phyloP scores from a whole-genome alignment of 2,329 filamentous ascomycete species.

The Neofusicoccum kwambonambiense region DNA sequence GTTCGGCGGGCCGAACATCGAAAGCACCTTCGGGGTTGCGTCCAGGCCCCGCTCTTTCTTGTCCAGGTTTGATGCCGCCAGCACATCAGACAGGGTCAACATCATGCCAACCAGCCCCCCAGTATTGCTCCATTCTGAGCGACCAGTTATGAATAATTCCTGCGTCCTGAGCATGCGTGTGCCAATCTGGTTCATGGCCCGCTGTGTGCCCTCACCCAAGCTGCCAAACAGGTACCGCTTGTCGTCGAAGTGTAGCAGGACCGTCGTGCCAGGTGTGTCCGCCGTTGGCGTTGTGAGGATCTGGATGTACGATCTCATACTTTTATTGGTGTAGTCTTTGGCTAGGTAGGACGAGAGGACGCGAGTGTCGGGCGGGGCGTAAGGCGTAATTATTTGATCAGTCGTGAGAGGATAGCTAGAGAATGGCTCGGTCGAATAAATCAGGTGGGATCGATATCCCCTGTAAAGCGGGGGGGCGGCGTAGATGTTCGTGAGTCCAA shows the following conservation, averaged over 20 bases:
- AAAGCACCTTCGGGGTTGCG: conserved; percentile 28
- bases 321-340: neutral
- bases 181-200: conserved; percentile 68
- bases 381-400: neutral
- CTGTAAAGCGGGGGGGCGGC: neutral
- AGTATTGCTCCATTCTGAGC: conserved; percentile 69
- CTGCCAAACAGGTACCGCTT: conserved; percentile 85
- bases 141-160: conserved; percentile 81
- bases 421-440: conserved; percentile 6
- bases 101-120: conserved; percentile 85
- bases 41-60: conserved; percentile 31
- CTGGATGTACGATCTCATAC: conserved; percentile 55
- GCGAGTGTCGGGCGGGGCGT: neutral
- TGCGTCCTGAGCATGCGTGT: conserved; percentile 63
- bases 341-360: neutral
- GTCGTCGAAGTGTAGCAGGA: conserved; percentile 77
- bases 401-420: neutral
- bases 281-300: conserved; percentile 79
- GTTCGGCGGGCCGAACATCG: conserved; percentile 79
- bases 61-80: conserved; percentile 47
- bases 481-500: neutral
- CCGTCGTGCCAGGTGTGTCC: conserved; percentile 77
- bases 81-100: conserved; percentile 74
- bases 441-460: neutral
- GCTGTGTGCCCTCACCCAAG: conserved; percentile 79